A percentile compares a stretch with the other conserved stretches of the same genome.
Evolutionary conservation across 805 yeast species (phyloP).

Genomic region (Kluyveromyces aestuarii): DNA sequence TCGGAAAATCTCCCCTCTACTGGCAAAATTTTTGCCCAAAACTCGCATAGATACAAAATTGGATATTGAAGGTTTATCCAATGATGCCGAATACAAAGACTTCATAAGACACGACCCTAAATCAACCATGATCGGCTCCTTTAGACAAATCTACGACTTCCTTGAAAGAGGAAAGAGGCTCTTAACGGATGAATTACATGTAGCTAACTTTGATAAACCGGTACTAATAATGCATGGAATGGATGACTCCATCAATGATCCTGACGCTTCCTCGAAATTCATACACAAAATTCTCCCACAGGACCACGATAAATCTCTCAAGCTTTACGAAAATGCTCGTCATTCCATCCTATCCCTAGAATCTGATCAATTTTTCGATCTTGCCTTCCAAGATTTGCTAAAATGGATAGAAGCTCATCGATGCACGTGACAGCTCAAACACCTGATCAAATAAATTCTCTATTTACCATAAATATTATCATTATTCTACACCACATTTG

Average conservation of each 20-base stretch:
- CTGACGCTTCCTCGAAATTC: slow-evolving; percentile 38
- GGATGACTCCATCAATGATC: slow-evolving; percentile 52
- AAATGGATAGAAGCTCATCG: slow-evolving; percentile 30
- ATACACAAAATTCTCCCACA: slow-evolving; percentile 27
- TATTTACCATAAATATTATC: too few relatives aligned
- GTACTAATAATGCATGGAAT: slow-evolving; percentile 54
- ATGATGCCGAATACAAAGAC: slow-evolving; percentile 37
- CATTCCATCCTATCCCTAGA: slow-evolving; percentile 43
- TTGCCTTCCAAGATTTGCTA: slow-evolving; percentile 31
- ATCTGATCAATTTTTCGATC: slow-evolving; percentile 31
- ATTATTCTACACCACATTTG: too few relatives aligned
- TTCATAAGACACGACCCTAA: slow-evolving; percentile 38
- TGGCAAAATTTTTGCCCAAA: slow-evolving; percentile 37
- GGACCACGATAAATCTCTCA: slow-evolving; percentile 16
- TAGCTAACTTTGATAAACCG: slow-evolving; percentile 35
- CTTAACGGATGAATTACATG: slow-evolving; percentile 29
- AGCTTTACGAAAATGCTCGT: slow-evolving; percentile 18
- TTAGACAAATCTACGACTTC: slow-evolving; percentile 51
- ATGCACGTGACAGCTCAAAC: background rate
- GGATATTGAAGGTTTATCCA: slow-evolving; percentile 44
- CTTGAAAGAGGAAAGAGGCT: slow-evolving; percentile 50
- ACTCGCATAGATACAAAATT: slow-evolving; percentile 47
- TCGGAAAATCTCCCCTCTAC: slow-evolving; percentile 34
- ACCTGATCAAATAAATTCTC: too few relatives aligned
- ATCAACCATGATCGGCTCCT: slow-evolving; percentile 42